Evolutionary conservation across 75 land plant genomes (phyloP).

Genomic region (Larix kaempferi): DNA sequence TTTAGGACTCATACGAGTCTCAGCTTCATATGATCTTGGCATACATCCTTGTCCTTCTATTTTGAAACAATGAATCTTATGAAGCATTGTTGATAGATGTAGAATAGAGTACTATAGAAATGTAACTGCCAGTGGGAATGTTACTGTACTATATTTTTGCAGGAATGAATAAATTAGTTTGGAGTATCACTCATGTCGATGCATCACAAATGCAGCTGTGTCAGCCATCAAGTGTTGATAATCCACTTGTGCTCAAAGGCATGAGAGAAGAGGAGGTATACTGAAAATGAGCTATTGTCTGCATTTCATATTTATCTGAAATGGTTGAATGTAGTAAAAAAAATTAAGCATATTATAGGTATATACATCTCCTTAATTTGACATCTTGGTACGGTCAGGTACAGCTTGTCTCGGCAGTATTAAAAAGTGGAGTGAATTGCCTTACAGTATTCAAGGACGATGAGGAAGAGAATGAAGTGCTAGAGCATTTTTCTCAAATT

Average conservation of each 20-base stretch:
- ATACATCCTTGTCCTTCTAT: background rate
- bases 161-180: slow-evolving; percentile 99
- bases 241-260: slow-evolving; percentile 62
- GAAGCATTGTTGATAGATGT: no score
- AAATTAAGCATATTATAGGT: background rate
- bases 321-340: background rate
- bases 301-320: background rate
- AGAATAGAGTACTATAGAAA: no score
- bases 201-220: slow-evolving; percentile 39
- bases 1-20: no score
- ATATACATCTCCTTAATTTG: background rate
- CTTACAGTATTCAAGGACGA: slow-evolving; percentile 90
- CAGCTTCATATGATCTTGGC: background rate
- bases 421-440: slow-evolving; percentile 95
- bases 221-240: slow-evolving; percentile 33
- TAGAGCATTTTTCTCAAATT: slow-evolving; percentile 77
- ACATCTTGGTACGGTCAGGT: slow-evolving; percentile 40
- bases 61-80: no score
- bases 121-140: no score
- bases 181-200: slow-evolving; percentile 95
- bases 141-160: slow-evolving; percentile 1
- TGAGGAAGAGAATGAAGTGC: slow-evolving; percentile 95
- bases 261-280: slow-evolving; percentile 98
- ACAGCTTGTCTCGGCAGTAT: slow-evolving; percentile 82
- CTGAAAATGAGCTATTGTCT: background rate